Conservation (phyloP, 768 basidiomycete genomes). For the Galerina sulciceps region DNA sequence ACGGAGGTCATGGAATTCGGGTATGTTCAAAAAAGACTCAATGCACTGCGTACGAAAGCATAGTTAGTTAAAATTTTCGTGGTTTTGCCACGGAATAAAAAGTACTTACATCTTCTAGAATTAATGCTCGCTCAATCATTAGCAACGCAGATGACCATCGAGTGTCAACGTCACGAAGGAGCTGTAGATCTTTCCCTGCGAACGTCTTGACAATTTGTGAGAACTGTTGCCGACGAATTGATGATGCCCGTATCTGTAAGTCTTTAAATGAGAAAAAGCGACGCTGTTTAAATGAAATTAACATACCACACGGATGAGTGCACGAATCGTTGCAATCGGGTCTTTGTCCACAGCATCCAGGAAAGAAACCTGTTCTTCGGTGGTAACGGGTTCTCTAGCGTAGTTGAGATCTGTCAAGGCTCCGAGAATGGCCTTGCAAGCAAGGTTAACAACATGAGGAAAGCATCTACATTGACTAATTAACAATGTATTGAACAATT, state of each 20-base stretch:
- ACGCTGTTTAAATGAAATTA: neutral
- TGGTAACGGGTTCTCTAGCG: neutral
- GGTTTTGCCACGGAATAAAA: too few relatives aligned
- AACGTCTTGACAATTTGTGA: neutral
- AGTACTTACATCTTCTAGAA: constrained; percentile 13
- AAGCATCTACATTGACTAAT: constrained; percentile 20
- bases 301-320: constrained; percentile 16
- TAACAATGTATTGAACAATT: neutral
- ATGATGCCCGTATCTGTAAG: constrained; percentile 12
- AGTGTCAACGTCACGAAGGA: constrained; percentile 31
- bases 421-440: constrained; percentile 20
- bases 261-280: neutral
- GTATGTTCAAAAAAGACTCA: neutral
- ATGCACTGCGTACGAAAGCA: too few relatives aligned
- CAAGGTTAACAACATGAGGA: constrained; percentile 29
- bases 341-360: constrained; percentile 4
- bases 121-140: constrained; percentile 31
- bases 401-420: constrained; percentile 18
- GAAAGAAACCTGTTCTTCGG: too few relatives aligned
- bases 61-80: too few relatives aligned
- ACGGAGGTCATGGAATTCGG: constrained; percentile 25
- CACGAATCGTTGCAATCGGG: constrained; percentile 12
- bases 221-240: constrained; percentile 15
- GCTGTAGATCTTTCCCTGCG: constrained; percentile 24
- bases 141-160: constrained; percentile 35